A percentile compares a stretch with the other conserved stretches of the same genome.
Evolutionary conservation across 164 flowering plant genomes (phyloP).

Genomic region (Chimonanthus praecox): DNA sequence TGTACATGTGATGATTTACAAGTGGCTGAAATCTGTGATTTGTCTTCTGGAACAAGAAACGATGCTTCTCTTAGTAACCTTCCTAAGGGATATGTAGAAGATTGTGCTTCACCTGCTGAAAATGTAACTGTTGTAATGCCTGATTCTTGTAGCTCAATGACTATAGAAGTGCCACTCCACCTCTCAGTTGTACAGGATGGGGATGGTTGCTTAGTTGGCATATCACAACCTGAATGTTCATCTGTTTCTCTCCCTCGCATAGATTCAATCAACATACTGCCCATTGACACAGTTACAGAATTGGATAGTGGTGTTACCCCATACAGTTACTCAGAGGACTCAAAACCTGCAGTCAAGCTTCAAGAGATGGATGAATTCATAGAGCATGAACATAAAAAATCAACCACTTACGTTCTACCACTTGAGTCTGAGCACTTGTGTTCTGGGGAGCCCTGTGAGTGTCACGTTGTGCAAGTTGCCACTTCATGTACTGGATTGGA

Average conservation of each 20-base stretch:
- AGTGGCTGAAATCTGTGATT: constrained; percentile 1
- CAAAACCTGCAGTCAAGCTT: constrained; percentile 9
- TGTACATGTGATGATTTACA: constrained; percentile 10
- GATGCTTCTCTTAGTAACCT: constrained; percentile 12
- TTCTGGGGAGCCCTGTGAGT: not conserved
- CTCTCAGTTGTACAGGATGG: constrained; percentile 17
- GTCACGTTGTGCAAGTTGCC: constrained; percentile 5
- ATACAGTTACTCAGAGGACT: constrained; percentile 10
- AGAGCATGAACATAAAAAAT: constrained; percentile 17
- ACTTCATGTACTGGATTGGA: constrained; percentile 18
- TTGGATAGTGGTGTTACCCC: constrained; percentile 11
- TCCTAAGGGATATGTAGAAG: constrained; percentile 18
- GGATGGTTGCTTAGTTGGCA: constrained; percentile 9
- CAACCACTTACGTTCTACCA: constrained; percentile 15
- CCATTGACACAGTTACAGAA: constrained; percentile 15
- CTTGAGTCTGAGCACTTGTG: constrained; percentile 13
- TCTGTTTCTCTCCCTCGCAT: constrained; percentile 9
- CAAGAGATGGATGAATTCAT: constrained; percentile 11
- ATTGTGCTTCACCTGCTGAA: constrained; percentile 6
- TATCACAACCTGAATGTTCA: constrained; percentile 8
- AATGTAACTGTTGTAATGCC: constrained; percentile 8
- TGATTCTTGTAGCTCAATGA: constrained; percentile 16
- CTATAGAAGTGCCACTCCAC: constrained; percentile 14
- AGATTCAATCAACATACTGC: constrained; percentile 12
- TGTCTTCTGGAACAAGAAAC: constrained; percentile 14